Percentiles rank a stretch among this genome's conserved stretches.
phyloP scores from a whole-genome alignment of 2,329 filamentous ascomycete genomes.

The Stemphylium lycopersici region DNA sequence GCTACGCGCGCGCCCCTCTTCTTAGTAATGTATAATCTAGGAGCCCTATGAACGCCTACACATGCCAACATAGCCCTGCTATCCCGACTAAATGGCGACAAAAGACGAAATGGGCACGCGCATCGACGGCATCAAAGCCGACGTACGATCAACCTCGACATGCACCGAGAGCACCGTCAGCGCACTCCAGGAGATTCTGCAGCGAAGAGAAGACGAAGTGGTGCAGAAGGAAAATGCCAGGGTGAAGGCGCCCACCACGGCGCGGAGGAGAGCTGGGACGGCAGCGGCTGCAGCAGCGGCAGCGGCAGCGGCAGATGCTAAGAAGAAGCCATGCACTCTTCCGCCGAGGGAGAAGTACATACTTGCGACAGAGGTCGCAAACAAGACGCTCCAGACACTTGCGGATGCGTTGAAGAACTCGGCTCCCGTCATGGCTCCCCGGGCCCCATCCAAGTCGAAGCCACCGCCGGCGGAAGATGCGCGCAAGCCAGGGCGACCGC shows the following conservation, averaged over 20 bases:
- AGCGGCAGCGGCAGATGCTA: conserved; percentile 43
- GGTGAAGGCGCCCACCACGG: conserved; percentile 32
- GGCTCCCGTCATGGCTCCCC: conserved; percentile 18
- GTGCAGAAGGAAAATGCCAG: conserved; percentile 42
- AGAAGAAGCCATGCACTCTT: conserved; percentile 47
- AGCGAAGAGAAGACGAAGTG: conserved; percentile 41
- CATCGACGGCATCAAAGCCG: conserved; percentile 56
- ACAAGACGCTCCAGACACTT: conserved; percentile 70
- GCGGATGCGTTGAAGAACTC: conserved; percentile 67
- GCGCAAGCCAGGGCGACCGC: conserved; percentile 28
- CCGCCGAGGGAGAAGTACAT: conserved; percentile 66
- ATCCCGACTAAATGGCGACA: conserved; percentile 33
- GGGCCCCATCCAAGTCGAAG: conserved; percentile 27
- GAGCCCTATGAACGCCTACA: conserved; percentile 20
- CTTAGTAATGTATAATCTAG: conserved; percentile 41
- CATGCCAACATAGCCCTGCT: not conserved
- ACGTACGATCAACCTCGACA: conserved; percentile 55
- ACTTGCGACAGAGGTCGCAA: conserved; percentile 76
- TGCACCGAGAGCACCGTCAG: conserved; percentile 56
- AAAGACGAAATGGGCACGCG: conserved; percentile 51
- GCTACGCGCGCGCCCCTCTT: conserved; percentile 18
- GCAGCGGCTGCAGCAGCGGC: conserved; percentile 31
- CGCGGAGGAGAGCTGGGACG: conserved; percentile 40
- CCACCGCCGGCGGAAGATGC: conserved; percentile 33
- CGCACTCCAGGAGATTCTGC: conserved; percentile 55